Evolutionary conservation across 768 basidiomycete genomes (phyloP).

Genomic region (Rhizopogon roseolus): DNA sequence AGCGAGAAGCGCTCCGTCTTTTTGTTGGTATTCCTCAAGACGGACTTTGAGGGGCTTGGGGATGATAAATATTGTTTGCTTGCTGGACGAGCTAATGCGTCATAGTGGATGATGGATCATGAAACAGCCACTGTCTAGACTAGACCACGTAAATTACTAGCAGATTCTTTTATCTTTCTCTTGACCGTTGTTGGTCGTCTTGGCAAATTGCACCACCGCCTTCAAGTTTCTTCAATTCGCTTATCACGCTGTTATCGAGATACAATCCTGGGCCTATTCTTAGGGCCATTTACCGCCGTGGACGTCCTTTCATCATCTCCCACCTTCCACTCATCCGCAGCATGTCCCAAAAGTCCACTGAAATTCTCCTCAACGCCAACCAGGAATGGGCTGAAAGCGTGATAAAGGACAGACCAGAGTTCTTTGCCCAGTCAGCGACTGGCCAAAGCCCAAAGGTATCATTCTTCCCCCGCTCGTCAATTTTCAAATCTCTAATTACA

Average conservation of each 20-base stretch:
- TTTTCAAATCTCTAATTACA: background rate
- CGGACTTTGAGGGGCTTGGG: slow-evolving; percentile 7
- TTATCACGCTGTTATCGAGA: background rate
- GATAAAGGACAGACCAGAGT: slow-evolving; percentile 47
- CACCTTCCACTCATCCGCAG: background rate
- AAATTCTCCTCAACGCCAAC: slow-evolving; percentile 44
- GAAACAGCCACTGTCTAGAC: too few species aligned
- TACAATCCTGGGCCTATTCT: background rate
- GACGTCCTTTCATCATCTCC: too few species aligned
- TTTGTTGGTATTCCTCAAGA: slow-evolving; percentile 32
- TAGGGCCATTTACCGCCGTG: background rate
- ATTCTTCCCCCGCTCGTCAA: slow-evolving; percentile 4
- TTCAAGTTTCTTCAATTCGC: background rate
- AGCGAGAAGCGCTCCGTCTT: slow-evolving; percentile 31
- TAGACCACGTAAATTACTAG: too few species aligned
- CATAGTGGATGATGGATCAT: too few species aligned
- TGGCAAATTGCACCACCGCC: too few species aligned
- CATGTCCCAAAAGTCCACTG: background rate
- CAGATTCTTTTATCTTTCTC: too few species aligned
- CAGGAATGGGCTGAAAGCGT: slow-evolving; percentile 67
- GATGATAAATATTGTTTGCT: too few species aligned
- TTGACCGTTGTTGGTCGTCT: too few species aligned
- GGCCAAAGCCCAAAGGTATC: slow-evolving; percentile 65
- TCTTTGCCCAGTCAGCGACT: slow-evolving; percentile 56
- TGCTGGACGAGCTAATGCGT: too few species aligned